Conservation (phyloP, 257 asterid genomes). For the Nicotiana undulata region DNA sequence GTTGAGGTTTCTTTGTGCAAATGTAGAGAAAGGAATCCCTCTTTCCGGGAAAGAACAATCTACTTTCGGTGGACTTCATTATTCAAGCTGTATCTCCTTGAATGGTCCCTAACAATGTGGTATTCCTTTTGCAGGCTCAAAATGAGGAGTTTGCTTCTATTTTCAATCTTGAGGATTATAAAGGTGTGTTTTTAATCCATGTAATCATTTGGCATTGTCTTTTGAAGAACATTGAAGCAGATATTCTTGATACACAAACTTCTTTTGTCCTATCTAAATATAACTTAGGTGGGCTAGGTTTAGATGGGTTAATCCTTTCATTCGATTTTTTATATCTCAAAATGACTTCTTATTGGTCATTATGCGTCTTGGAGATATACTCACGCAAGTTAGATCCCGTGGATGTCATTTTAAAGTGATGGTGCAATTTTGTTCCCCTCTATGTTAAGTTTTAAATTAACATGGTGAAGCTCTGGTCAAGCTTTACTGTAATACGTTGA, state of each 20-base stretch:
- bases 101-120: neutral
- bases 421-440: neutral
- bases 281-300: neutral
- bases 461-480: neutral
- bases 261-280: neutral
- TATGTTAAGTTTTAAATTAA: neutral
- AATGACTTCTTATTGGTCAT: neutral
- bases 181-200: conserved; percentile 41
- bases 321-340: neutral
- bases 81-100: neutral
- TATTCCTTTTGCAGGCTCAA: conserved; percentile 55
- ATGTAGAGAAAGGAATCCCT: neutral
- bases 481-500: neutral
- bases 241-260: neutral
- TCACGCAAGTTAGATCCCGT: neutral
- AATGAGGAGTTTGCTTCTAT: conserved; percentile 72
- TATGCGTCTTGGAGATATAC: neutral
- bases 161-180: conserved; percentile 90
- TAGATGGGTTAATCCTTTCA: neutral
- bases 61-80: neutral
- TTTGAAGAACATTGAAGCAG: neutral
- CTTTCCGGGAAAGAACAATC: neutral
- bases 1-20: neutral
- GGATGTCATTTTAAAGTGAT: neutral
- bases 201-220: neutral